These are phyloP conservation scores for Hymenoscyphus scutula DNA, from an alignment of 2,329 filamentous ascomycete genomes.

Conservation along the genomic window DNA sequence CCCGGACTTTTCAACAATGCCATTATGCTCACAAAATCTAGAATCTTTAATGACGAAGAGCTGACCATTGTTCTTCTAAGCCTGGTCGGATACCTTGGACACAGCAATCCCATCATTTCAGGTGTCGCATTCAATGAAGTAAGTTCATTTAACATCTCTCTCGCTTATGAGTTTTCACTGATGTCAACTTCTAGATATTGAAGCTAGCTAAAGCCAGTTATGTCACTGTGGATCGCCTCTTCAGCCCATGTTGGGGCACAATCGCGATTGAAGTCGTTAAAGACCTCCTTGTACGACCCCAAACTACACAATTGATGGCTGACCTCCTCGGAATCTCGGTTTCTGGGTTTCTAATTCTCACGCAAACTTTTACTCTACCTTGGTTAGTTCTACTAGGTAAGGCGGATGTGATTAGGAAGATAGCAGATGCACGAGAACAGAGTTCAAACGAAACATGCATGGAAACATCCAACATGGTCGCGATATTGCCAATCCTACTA, in stretches of 20 bases:
- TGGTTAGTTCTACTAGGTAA: constrained; percentile 79
- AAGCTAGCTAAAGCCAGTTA: constrained; percentile 66
- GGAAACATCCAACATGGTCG: constrained; percentile 55
- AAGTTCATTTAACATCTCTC: constrained; percentile 27
- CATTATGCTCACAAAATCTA: constrained; percentile 34
- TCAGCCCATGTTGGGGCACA: constrained; percentile 85
- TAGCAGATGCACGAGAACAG: constrained; percentile 72
- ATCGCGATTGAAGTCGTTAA: constrained; percentile 80
- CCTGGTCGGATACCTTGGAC: constrained; percentile 82
- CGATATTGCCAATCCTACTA: constrained; percentile 58
- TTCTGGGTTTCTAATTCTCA: constrained; percentile 68
- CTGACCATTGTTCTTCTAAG: constrained; percentile 82
- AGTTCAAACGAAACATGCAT: constrained; percentile 58
- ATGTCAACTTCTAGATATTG: constrained; percentile 51
- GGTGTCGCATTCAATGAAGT: constrained; percentile 82
- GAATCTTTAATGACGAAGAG: constrained; percentile 73
- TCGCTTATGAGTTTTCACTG: constrained; percentile 3
- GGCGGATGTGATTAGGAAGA: constrained; percentile 73
- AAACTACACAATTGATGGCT: constrained; percentile 75
- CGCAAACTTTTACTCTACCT: constrained; percentile 80
- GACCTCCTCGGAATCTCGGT: constrained; percentile 77
- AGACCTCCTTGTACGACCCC: constrained; percentile 76
- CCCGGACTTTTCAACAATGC: background rate
- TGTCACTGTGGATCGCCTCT: constrained; percentile 63
- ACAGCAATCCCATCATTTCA: constrained; percentile 74